Percentiles rank a stretch among this genome's conserved stretches.
Evolutionary conservation across 2,329 filamentous ascomycete genomes (phyloP).

Genomic region (Curvularia lunata): DNA sequence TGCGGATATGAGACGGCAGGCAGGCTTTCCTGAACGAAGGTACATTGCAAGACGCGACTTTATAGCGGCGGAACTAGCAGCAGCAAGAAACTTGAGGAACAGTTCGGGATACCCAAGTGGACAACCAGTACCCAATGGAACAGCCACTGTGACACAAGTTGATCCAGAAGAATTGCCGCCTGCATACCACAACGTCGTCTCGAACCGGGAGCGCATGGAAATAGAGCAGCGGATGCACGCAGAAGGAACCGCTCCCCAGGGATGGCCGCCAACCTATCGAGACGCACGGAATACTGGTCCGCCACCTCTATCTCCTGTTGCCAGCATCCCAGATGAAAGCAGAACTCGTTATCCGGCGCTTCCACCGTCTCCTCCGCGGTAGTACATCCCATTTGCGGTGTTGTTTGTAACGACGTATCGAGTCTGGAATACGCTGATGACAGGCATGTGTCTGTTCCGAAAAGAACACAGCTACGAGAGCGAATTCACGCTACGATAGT

Average conservation of each 20-base stretch:
- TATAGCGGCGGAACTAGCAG: not conserved
- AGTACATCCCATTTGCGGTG: not conserved
- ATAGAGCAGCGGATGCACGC: not conserved
- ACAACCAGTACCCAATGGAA: not conserved
- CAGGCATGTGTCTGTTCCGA: not conserved
- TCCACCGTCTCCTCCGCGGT: constrained; percentile 1
- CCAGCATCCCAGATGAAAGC: not conserved
- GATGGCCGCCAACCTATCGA: constrained; percentile 6
- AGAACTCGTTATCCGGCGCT: constrained; percentile 2
- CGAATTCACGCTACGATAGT: too few relatives aligned
- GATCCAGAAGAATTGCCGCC: constrained; percentile 1
- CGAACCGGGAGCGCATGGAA: not conserved
- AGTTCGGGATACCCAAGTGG: not conserved
- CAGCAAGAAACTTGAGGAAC: not conserved
- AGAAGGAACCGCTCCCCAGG: not conserved
- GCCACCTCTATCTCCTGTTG: not conserved
- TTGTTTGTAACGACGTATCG: too few relatives aligned
- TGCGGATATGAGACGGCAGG: not conserved
- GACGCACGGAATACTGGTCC: not conserved
- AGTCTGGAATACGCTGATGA: not conserved
- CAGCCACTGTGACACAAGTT: not conserved
- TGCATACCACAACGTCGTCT: constrained; percentile 10
- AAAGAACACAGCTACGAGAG: not conserved
- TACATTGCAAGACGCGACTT: not conserved
- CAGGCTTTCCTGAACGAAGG: not conserved